These are phyloP conservation scores for Ceratobasidium sp. DNA, from an alignment of 1,284 basidiomycete species.

Conservation along the genomic window DNA sequence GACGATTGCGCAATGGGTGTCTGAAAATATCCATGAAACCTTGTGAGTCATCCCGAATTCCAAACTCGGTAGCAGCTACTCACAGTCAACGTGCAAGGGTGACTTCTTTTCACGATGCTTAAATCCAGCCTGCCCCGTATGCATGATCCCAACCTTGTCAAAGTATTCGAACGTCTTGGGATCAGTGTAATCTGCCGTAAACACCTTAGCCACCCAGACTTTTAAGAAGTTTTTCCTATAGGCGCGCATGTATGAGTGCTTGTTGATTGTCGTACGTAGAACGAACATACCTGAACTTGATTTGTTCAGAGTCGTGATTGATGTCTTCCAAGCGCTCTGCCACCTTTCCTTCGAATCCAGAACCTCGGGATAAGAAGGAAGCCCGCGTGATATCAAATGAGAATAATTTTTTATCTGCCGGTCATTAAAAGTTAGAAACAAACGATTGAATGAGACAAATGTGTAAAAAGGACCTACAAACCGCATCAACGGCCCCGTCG, in stretches of 20 bases:
- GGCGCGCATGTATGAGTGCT: neutral
- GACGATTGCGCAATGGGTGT: constrained; percentile 46
- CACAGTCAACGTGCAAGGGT: constrained; percentile 49
- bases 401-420: constrained; percentile 49
- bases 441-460: no score
- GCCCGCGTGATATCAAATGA: constrained; percentile 47
- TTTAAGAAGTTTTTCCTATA: constrained; percentile 5
- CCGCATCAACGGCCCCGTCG: constrained; percentile 42
- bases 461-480: constrained; percentile 45
- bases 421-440: no score
- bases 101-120: constrained; percentile 50
- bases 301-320: constrained; percentile 47
- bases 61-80: neutral
- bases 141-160: constrained; percentile 48
- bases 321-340: constrained; percentile 27
- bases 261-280: neutral
- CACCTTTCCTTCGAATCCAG: constrained; percentile 41
- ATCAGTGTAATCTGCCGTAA: constrained; percentile 48
- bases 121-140: constrained; percentile 49
- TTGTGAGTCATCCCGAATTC: neutral
- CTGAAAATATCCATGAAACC: constrained; percentile 6
- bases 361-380: constrained; percentile 47
- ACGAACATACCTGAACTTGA: constrained; percentile 46
- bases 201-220: constrained; percentile 49
- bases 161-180: constrained; percentile 46